phyloP scores from a whole-genome alignment of 176 grass and related monocot species.

The Ensete glaucum region DNA sequence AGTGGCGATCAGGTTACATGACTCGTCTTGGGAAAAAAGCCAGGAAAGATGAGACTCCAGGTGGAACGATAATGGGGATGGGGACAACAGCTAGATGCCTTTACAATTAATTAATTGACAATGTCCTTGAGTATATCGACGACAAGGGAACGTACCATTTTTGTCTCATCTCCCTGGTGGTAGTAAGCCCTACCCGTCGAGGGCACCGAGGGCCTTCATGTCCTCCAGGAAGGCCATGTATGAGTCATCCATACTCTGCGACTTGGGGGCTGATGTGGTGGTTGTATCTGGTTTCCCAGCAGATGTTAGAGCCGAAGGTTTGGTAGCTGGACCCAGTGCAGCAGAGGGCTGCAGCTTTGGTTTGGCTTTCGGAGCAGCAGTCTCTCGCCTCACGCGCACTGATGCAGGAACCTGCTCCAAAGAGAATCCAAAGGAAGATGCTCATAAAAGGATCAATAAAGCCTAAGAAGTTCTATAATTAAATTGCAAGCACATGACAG shows the following conservation, averaged over 20 bases:
- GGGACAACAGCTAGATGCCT: no score
- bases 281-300: conserved; percentile 33
- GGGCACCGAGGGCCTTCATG: conserved; percentile 59
- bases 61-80: no score
- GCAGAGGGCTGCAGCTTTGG: conserved; percentile 43
- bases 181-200: conserved; percentile 35
- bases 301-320: conserved; percentile 9
- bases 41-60: no score
- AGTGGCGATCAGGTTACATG: no score
- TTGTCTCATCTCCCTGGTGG: no score
- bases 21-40: no score
- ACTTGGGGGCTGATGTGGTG: conserved; percentile 34
- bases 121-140: no score
- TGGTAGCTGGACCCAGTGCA: conserved; percentile 12
- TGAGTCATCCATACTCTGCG: conserved; percentile 82
- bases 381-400: conserved; percentile 88
- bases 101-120: no score
- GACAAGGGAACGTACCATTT: no score
- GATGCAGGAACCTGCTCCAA: conserved; percentile 68
- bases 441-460: no score
- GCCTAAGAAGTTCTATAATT: no score
- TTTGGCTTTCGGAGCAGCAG: conserved; percentile 57
- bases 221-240: conserved; percentile 92
- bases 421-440: background rate
- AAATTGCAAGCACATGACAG: no score